Evolutionary conservation across 1,284 basidiomycete genomes (phyloP).

Genomic region (Ustilago cynodontis): DNA sequence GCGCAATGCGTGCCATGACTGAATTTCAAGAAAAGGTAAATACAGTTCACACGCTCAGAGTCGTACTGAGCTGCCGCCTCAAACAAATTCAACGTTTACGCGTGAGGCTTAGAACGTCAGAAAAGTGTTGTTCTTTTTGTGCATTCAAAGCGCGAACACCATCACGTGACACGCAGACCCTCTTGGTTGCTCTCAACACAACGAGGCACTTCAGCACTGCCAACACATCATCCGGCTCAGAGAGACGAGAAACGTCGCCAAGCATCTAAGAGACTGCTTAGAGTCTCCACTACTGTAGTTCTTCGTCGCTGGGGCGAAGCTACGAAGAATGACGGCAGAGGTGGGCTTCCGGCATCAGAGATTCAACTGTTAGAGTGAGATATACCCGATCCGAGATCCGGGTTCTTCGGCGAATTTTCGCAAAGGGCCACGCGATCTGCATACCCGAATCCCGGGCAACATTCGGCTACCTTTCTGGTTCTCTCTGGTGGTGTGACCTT

Average conservation of each 20-base stretch:
- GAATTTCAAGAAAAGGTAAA: not conserved
- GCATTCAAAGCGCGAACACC: conserved; percentile 9
- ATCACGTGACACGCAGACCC: conserved; percentile 14
- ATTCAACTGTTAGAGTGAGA: not conserved
- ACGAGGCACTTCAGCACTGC: too few species aligned
- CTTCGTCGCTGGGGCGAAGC: too few species aligned
- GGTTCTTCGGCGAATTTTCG: conserved; percentile 12
- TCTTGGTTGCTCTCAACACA: not conserved
- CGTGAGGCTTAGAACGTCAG: conserved; percentile 1
- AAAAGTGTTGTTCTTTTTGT: conserved; percentile 29
- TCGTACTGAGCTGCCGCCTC: not conserved
- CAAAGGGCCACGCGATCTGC: conserved; percentile 14
- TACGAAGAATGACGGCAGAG: too few species aligned
- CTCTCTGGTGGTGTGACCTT: not conserved
- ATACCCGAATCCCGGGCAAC: conserved; percentile 28
- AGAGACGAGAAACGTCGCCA: too few species aligned
- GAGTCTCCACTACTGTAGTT: too few species aligned
- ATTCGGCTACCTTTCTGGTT: not conserved
- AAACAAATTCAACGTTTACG: conserved; percentile 2
- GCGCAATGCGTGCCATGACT: conserved; percentile 1
- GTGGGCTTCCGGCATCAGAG: too few species aligned
- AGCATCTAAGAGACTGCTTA: too few species aligned
- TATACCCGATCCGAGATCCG: conserved; percentile 24
- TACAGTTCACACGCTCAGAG: not conserved
- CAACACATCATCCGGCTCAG: too few species aligned